Percentiles rank a stretch among this genome's conserved stretches.
These are phyloP conservation scores for Chaetomium tenue DNA, from an alignment of 495 filamentous ascomycete species.

Conservation along the genomic window DNA sequence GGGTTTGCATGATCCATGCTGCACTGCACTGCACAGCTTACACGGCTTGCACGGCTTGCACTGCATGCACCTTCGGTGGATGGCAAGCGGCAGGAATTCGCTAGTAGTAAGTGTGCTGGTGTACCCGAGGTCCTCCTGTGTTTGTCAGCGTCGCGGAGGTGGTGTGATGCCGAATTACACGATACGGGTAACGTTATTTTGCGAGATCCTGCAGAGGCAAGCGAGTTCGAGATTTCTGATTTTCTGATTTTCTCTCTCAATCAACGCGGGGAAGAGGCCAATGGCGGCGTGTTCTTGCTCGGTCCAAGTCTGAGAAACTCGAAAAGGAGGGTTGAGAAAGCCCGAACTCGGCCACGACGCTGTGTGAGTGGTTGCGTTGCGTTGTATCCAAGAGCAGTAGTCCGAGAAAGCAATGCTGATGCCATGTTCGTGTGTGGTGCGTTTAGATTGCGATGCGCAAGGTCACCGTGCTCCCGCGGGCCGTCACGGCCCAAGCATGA, in stretches of 20 bases:
- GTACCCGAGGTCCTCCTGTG: neutral
- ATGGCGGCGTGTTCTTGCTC: neutral
- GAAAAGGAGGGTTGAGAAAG: neutral
- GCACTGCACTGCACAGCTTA: neutral
- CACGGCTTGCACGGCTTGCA: neutral
- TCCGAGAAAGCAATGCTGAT: slow-evolving; percentile 8
- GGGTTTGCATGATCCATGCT: slow-evolving; percentile 1
- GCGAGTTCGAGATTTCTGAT: neutral
- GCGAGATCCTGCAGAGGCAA: slow-evolving; percentile 12
- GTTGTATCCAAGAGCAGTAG: neutral
- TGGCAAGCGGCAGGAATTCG: neutral
- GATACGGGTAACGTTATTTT: neutral
- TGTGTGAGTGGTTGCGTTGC: slow-evolving; percentile 2
- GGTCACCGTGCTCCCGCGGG: neutral
- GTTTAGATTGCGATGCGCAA: slow-evolving; percentile 19
- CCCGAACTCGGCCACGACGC: neutral
- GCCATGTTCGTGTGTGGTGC: slow-evolving; percentile 1
- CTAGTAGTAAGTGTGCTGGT: too few species aligned
- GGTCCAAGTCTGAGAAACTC: neutral
- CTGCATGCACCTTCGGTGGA: neutral
- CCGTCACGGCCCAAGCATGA: neutral
- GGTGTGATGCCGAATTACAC: slow-evolving; percentile 5
- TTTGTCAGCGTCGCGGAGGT: neutral
- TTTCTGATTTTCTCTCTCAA: too few species aligned
- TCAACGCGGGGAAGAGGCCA: slow-evolving; percentile 7